These are phyloP conservation scores for Lyophyllum decastes DNA, from an alignment of 768 basidiomycete species.

Conservation along the genomic window DNA sequence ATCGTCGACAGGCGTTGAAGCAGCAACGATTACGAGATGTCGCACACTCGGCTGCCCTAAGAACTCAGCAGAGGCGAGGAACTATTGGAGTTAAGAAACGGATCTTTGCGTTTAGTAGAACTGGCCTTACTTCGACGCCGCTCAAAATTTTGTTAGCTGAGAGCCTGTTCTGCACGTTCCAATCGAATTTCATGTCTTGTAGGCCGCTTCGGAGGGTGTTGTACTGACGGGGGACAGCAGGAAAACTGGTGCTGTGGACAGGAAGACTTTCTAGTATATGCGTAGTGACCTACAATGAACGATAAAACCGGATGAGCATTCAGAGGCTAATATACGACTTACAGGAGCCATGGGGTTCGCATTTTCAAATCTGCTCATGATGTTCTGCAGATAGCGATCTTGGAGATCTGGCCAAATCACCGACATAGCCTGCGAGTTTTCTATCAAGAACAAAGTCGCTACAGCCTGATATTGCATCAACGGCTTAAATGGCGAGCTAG, in stretches of 20 bases:
- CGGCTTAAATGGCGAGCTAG: constrained; percentile 19
- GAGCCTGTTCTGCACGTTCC: constrained; percentile 43
- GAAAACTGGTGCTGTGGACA: constrained; percentile 28
- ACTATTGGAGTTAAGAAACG: constrained; percentile 21
- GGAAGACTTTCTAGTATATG: constrained; percentile 50
- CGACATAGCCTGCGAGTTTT: constrained; percentile 52
- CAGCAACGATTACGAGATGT: constrained; percentile 59
- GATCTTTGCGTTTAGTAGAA: background rate
- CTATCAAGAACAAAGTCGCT: constrained; percentile 51
- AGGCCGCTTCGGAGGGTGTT: constrained; percentile 37
- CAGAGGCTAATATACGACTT: constrained; percentile 19
- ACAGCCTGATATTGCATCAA: constrained; percentile 31
- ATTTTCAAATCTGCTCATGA: constrained; percentile 42
- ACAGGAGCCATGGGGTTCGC: constrained; percentile 43
- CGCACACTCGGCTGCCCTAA: constrained; percentile 34
- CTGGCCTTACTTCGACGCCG: constrained; percentile 45
- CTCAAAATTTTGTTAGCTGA: constrained; percentile 42
- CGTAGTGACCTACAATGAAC: constrained; percentile 36
- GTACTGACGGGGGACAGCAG: constrained; percentile 40
- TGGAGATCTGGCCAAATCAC: constrained; percentile 50
- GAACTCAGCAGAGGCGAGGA: constrained; percentile 33
- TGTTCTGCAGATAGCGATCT: constrained; percentile 42
- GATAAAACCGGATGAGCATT: background rate
- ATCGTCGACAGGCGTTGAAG: constrained; percentile 42
- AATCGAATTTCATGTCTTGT: constrained; percentile 43